Conservation (phyloP, 192 early-diverging fungal species). For the Entomortierella beljakovae region DNA sequence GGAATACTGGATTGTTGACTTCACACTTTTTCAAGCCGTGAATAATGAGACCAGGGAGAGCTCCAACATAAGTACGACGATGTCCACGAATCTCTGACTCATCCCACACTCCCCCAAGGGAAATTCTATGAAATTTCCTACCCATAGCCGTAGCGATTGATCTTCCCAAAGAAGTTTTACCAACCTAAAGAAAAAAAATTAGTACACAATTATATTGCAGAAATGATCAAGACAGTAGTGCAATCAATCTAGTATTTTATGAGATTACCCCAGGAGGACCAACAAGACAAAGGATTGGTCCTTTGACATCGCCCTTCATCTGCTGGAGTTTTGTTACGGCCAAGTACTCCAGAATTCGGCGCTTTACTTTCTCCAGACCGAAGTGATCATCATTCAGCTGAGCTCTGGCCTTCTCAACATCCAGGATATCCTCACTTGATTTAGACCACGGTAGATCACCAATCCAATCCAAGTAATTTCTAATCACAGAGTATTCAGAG, state of each 20-base stretch:
- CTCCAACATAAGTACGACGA: conserved; percentile 88
- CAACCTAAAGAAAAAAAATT: conserved; percentile 59
- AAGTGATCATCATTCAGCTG: conserved; percentile 86
- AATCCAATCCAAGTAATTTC: conserved; percentile 84
- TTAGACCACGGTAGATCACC: conserved; percentile 83
- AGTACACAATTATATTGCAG: neutral
- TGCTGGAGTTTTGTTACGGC: conserved; percentile 79
- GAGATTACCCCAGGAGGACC: conserved; percentile 69
- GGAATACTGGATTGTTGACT: conserved; percentile 83
- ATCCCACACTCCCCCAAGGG: conserved; percentile 86
- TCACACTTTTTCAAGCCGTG: conserved; percentile 76
- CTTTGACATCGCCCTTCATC: conserved; percentile 76
- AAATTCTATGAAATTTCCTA: conserved; percentile 85
- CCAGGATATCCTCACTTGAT: conserved; percentile 68
- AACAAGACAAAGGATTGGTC: conserved; percentile 81
- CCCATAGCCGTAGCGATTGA: conserved; percentile 82
- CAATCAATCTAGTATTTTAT: neutral
- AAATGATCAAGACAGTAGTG: neutral
- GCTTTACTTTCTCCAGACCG: conserved; percentile 85
- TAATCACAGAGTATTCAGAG: conserved; percentile 82
- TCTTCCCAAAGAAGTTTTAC: conserved; percentile 87
- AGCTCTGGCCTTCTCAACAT: conserved; percentile 70
- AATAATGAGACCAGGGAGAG: conserved; percentile 83
- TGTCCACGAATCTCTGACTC: conserved; percentile 93
- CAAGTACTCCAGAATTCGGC: conserved; percentile 84